phyloP scores from a whole-genome alignment of 345 rosid genomes.

The Nasturtium officinale region DNA sequence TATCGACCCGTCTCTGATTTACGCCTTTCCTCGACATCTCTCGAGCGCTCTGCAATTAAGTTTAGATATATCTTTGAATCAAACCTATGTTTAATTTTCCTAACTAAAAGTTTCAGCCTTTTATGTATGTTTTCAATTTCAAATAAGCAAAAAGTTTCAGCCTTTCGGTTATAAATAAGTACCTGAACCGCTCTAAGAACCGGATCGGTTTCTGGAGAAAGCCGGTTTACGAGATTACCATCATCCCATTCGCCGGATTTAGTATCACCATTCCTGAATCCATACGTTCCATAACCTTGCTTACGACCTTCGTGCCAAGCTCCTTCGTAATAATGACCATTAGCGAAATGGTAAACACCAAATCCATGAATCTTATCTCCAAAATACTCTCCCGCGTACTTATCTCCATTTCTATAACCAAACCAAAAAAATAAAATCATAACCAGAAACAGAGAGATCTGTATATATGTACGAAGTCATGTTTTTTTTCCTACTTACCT shows the following conservation, averaged over 20 bases:
- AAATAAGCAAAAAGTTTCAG: not conserved
- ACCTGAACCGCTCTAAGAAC: constrained; percentile 70
- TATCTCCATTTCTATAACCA: constrained; percentile 84
- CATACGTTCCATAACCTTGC: constrained; percentile 88
- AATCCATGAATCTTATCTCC: constrained; percentile 95
- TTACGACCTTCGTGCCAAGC: constrained; percentile 97
- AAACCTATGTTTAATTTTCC: not conserved
- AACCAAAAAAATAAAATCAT: not conserved
- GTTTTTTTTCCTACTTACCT: constrained; percentile 51
- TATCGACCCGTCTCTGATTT: constrained; percentile 61
- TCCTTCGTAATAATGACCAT: constrained; percentile 92
- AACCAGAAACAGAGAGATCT: not conserved
- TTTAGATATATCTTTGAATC: not conserved
- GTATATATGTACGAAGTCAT: not conserved
- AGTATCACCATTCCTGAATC: constrained; percentile 65
- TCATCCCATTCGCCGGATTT: constrained; percentile 83
- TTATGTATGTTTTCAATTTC: not conserved
- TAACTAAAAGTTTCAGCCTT: not conserved
- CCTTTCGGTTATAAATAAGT: constrained; percentile 34
- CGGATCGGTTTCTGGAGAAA: constrained; percentile 49
- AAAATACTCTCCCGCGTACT: constrained; percentile 87
- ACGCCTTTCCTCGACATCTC: constrained; percentile 63
- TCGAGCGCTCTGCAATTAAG: constrained; percentile 63
- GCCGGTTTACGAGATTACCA: constrained; percentile 58
- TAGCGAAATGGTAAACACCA: constrained; percentile 83